phyloP scores from a whole-genome alignment of 2,329 filamentous ascomycete genomes.

The Lomentospora prolificans region DNA sequence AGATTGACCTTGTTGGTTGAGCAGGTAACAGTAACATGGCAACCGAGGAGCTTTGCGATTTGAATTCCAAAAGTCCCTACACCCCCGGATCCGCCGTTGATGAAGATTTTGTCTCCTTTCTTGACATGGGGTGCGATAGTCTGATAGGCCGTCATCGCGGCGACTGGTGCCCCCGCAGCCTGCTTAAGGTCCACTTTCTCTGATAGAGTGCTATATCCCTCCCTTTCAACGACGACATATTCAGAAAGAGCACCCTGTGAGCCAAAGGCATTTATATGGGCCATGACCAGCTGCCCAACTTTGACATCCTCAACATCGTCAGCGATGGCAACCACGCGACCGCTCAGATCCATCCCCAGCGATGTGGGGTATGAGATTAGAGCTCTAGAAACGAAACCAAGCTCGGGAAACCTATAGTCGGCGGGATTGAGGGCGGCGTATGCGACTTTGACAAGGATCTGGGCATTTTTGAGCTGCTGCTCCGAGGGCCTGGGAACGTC shows the following conservation, averaged over 20 bases:
- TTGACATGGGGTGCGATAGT: slow-evolving; percentile 33
- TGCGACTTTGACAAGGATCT: slow-evolving; percentile 33
- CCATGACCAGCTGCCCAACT: slow-evolving; percentile 34
- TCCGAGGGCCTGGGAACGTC: slow-evolving; percentile 14
- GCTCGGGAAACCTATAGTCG: slow-evolving; percentile 38
- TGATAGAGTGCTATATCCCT: slow-evolving; percentile 10
- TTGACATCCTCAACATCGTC: slow-evolving; percentile 19
- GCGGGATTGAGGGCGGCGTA: slow-evolving; percentile 36
- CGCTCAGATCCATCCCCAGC: slow-evolving; percentile 41
- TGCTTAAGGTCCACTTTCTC: slow-evolving; percentile 20
- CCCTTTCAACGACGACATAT: slow-evolving; percentile 25
- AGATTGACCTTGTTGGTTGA: slow-evolving; percentile 49
- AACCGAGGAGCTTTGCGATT: slow-evolving; percentile 52
- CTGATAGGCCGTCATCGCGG: slow-evolving; percentile 39
- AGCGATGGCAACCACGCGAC: slow-evolving; percentile 28
- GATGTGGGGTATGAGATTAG: slow-evolving; percentile 27
- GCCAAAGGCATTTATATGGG: slow-evolving; percentile 19
- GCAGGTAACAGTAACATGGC: slow-evolving; percentile 50
- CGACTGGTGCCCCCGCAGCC: slow-evolving; percentile 33
- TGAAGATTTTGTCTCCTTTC: slow-evolving; percentile 47
- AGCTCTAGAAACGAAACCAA: slow-evolving; percentile 25
- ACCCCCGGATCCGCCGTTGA: slow-evolving; percentile 58
- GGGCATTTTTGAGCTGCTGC: slow-evolving; percentile 14
- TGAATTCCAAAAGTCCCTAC: slow-evolving; percentile 53
- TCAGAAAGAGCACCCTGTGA: slow-evolving; percentile 32